Evolutionary conservation across 2,329 filamentous ascomycete genomes (phyloP).

Genomic region (Monosporascus cannonballus): DNA sequence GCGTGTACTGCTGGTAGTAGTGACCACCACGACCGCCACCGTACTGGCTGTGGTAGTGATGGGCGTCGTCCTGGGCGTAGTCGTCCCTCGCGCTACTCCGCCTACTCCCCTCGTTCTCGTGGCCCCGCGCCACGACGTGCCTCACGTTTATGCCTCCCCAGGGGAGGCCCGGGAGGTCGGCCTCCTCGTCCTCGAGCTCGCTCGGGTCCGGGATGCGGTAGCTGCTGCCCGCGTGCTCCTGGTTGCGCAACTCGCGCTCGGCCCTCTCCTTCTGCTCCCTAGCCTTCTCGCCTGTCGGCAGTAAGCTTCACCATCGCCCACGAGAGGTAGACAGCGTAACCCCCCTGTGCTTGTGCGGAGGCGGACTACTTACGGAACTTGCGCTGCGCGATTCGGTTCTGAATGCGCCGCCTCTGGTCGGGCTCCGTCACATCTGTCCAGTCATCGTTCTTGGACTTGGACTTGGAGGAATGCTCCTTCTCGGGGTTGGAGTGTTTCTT

Average conservation of each 20-base stretch:
- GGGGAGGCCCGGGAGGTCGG: slow-evolving; percentile 58
- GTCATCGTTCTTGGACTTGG: slow-evolving; percentile 45
- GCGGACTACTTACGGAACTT: slow-evolving; percentile 58
- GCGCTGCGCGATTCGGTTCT: slow-evolving; percentile 70
- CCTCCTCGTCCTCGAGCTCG: slow-evolving; percentile 45
- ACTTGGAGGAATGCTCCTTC: slow-evolving; percentile 29
- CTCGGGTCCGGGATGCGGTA: slow-evolving; percentile 56
- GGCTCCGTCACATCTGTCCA: slow-evolving; percentile 67
- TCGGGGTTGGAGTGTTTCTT: slow-evolving; percentile 29
- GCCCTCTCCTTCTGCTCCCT: slow-evolving; percentile 61
- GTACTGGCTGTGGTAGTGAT: slow-evolving; percentile 15
- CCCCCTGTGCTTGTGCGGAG: not conserved
- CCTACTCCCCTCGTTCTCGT: slow-evolving; percentile 40
- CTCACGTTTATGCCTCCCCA: slow-evolving; percentile 66
- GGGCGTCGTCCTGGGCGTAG: slow-evolving; percentile 11
- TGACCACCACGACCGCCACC: slow-evolving; percentile 2
- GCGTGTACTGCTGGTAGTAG: slow-evolving; percentile 21
- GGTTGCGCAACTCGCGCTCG: slow-evolving; percentile 58
- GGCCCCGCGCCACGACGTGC: slow-evolving; percentile 44
- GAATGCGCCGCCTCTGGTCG: slow-evolving; percentile 65
- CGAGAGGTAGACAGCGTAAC: slow-evolving; percentile 2
- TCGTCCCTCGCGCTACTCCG: slow-evolving; percentile 27
- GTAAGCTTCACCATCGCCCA: too few relatives aligned
- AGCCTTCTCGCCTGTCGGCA: slow-evolving; percentile 57
- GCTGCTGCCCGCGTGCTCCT: slow-evolving; percentile 55